phyloP scores from a whole-genome alignment of 2,329 filamentous ascomycete species.

The Trichoderma sp. region DNA sequence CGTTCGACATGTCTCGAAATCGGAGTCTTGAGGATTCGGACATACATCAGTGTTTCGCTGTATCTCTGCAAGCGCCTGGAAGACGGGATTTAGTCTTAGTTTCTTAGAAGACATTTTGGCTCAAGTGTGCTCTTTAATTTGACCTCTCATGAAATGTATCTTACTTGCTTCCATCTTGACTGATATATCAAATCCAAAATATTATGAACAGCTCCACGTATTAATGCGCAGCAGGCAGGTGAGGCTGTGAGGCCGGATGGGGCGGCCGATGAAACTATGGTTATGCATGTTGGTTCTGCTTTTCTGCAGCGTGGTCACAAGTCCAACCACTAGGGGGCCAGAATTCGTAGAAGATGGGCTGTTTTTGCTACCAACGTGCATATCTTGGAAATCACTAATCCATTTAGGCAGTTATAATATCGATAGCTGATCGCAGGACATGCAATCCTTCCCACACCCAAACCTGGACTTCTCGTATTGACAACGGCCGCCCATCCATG shows the following conservation, averaged over 20 bases:
- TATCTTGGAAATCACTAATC: neutral
- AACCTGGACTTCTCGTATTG: neutral
- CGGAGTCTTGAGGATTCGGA: constrained; percentile 11
- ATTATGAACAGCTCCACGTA: neutral
- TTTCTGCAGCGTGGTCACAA: neutral
- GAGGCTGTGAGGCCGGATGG: constrained; percentile 6
- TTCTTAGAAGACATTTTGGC: neutral
- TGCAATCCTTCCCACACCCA: neutral
- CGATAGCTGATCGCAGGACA: neutral
- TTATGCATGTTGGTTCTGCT: constrained; percentile 24
- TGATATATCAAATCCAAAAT: neutral
- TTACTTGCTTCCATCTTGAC: neutral
- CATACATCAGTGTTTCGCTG: neutral
- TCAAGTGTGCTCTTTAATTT: neutral
- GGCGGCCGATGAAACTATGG: neutral
- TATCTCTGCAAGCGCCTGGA: neutral
- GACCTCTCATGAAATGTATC: neutral
- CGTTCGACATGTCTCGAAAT: constrained; percentile 11
- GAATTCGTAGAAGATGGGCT: neutral
- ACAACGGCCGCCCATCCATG: neutral
- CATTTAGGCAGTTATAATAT: neutral
- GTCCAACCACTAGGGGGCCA: neutral
- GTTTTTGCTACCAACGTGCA: constrained; percentile 19
- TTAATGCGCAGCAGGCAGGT: neutral
- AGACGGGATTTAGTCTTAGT: neutral